Evolutionary conservation across 495 filamentous ascomycete species (phyloP).

Genomic region (Neurospora sp.): DNA sequence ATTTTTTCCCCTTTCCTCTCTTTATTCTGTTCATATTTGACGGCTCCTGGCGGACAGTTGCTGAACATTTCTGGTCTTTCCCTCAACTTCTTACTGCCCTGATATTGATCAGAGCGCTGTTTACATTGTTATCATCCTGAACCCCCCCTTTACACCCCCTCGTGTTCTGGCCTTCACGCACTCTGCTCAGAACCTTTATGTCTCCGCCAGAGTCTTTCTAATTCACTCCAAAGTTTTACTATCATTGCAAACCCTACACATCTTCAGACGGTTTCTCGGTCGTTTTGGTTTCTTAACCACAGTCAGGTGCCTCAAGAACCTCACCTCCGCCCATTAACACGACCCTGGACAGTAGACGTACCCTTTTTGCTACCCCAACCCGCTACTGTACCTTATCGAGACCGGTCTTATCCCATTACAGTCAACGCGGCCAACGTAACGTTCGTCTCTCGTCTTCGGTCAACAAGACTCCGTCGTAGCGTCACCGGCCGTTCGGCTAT

Average conservation of each 20-base stretch:
- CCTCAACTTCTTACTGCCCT: not conserved
- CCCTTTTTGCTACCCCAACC: not conserved
- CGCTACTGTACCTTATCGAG: not conserved
- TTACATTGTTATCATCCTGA: not conserved
- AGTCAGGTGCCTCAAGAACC: not conserved
- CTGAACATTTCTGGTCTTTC: not conserved
- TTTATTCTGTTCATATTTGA: not conserved
- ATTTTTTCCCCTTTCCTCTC: not conserved
- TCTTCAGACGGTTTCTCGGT: not conserved
- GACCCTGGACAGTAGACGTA: not conserved
- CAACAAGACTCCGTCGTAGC: not conserved
- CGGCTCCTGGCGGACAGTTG: not conserved
- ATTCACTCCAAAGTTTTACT: not conserved
- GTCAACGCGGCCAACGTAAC: not conserved
- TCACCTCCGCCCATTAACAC: not conserved
- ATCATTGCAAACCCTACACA: not conserved
- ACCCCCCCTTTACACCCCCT: not conserved
- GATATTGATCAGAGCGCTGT: not conserved
- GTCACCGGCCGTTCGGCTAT: not conserved
- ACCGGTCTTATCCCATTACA: not conserved
- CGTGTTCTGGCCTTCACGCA: not conserved
- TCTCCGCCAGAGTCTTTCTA: not conserved
- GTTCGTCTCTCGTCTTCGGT: not conserved
- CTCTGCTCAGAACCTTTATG: not conserved
- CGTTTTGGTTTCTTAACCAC: not conserved